Percentiles rank a stretch among this genome's conserved stretches.
phyloP scores from a whole-genome alignment of 345 rosid species.

The Syzygium jambos region DNA sequence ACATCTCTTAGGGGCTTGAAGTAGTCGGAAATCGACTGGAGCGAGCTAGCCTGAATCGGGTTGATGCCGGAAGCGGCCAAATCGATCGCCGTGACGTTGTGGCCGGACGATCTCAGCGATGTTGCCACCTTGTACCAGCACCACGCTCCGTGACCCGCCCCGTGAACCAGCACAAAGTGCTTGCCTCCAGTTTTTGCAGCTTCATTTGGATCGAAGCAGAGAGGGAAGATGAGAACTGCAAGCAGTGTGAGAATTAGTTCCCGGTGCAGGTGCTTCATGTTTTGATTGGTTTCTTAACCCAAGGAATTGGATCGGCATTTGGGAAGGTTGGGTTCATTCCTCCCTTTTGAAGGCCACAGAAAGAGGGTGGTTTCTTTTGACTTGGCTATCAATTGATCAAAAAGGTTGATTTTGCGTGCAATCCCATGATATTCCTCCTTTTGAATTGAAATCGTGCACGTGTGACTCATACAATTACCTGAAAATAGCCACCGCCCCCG shows the following conservation, averaged over 20 bases:
- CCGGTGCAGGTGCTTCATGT: slow-evolving; percentile 21
- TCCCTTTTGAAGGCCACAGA: neutral
- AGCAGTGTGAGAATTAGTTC: slow-evolving; percentile 3
- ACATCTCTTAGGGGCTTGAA: slow-evolving; percentile 11
- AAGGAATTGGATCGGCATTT: neutral
- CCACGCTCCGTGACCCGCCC: slow-evolving; percentile 28
- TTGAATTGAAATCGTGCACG: neutral
- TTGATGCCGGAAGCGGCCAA: slow-evolving; percentile 23
- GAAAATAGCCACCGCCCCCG: neutral
- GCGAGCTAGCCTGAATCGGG: neutral
- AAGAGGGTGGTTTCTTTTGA: neutral
- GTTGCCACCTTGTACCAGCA: slow-evolving; percentile 24
- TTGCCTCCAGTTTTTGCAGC: neutral
- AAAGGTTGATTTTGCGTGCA: neutral
- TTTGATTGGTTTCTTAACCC: neutral
- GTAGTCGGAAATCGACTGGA: slow-evolving; percentile 13
- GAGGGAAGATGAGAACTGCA: neutral
- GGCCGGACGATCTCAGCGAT: slow-evolving; percentile 12
- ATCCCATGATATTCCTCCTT: neutral
- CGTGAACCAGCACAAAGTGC: slow-evolving; percentile 29
- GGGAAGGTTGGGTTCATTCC: neutral
- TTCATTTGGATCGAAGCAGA: neutral
- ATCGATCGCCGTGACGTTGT: slow-evolving; percentile 19
- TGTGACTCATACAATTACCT: neutral
- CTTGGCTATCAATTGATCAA: neutral